A percentile compares a stretch with the other conserved stretches of the same genome.
These are phyloP conservation scores for Neckera pumila DNA, from an alignment of 225 moss, liverwort and hornwort genomes.

Conservation along the genomic window DNA sequence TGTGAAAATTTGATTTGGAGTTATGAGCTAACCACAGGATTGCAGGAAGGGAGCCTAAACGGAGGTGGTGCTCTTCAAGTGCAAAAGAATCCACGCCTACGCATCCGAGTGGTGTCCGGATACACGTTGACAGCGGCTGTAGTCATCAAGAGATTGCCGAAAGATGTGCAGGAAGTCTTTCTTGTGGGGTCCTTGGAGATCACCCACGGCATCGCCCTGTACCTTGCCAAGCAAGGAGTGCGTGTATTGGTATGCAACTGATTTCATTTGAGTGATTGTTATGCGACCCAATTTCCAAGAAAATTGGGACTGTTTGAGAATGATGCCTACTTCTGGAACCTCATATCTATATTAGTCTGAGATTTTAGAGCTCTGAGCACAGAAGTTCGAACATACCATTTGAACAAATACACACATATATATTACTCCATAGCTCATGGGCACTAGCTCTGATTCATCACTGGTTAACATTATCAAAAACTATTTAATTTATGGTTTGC, in stretches of 20 bases:
- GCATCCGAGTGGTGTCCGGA: conserved; percentile 60
- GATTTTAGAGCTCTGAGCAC: neutral
- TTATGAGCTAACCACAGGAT: neutral
- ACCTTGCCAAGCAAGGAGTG: conserved; percentile 40
- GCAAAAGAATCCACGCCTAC: conserved; percentile 26
- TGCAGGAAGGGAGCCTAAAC: conserved; percentile 53
- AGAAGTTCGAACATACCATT: neutral
- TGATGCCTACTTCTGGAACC: neutral
- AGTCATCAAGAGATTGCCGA: conserved; percentile 53
- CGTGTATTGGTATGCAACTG: conserved; percentile 49
- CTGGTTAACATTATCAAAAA: neutral
- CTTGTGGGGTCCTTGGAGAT: conserved; percentile 46
- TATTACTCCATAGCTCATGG: neutral
- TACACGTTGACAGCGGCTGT: conserved; percentile 63
- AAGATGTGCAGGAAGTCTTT: conserved; percentile 54
- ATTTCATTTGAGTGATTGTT: neutral
- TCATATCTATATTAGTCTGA: neutral
- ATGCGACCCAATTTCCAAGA: neutral
- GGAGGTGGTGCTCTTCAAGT: conserved; percentile 52
- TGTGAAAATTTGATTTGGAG: neutral
- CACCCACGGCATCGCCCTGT: conserved; percentile 54
- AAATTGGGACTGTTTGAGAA: neutral
- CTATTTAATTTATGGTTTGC: neutral
- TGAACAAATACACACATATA: neutral
- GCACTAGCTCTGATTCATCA: neutral